phyloP scores from a whole-genome alignment of 257 asterid genomes.

The Penstemon davidsonii region DNA sequence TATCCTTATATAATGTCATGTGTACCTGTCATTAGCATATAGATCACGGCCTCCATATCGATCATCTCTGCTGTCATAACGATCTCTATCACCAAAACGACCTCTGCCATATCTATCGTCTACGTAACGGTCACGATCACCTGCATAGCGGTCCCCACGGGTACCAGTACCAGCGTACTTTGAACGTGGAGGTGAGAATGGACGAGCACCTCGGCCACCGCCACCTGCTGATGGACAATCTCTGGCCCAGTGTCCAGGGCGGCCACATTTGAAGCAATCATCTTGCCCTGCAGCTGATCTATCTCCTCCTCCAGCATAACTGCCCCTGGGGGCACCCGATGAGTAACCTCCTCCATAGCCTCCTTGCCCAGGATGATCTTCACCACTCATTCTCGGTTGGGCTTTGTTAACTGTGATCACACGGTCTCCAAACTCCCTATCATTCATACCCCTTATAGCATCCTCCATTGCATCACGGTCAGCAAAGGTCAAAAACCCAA shows the following conservation, averaged over 20 bases:
- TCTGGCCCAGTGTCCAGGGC: slow-evolving; percentile 98
- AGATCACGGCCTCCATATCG: slow-evolving; percentile 79
- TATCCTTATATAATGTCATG: too few species aligned
- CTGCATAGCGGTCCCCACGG: slow-evolving; percentile 82
- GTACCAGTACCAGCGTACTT: slow-evolving; percentile 69
- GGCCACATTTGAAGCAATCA: slow-evolving; percentile 96
- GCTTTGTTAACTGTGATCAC: slow-evolving; percentile 94
- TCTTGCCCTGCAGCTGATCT: slow-evolving; percentile 73
- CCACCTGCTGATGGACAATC: slow-evolving; percentile 89
- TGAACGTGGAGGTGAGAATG: slow-evolving; percentile 75
- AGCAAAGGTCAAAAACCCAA: slow-evolving; percentile 91
- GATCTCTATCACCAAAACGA: slow-evolving; percentile 78
- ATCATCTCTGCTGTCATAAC: slow-evolving; percentile 69
- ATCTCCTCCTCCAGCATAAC: slow-evolving; percentile 54
- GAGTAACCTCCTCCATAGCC: slow-evolving; percentile 67
- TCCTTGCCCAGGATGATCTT: slow-evolving; percentile 59
- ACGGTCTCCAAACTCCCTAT: slow-evolving; percentile 86
- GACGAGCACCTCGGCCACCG: slow-evolving; percentile 64
- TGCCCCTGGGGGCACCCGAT: slow-evolving; percentile 64
- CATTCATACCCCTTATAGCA: slow-evolving; percentile 93
- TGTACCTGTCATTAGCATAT: slow-evolving; percentile 64
- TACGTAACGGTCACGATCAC: slow-evolving; percentile 68
- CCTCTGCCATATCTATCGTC: slow-evolving; percentile 82
- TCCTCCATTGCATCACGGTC: slow-evolving; percentile 94
- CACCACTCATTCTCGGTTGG: slow-evolving; percentile 81